Conservation (phyloP, 768 basidiomycete genomes). For the Panus rudis region DNA sequence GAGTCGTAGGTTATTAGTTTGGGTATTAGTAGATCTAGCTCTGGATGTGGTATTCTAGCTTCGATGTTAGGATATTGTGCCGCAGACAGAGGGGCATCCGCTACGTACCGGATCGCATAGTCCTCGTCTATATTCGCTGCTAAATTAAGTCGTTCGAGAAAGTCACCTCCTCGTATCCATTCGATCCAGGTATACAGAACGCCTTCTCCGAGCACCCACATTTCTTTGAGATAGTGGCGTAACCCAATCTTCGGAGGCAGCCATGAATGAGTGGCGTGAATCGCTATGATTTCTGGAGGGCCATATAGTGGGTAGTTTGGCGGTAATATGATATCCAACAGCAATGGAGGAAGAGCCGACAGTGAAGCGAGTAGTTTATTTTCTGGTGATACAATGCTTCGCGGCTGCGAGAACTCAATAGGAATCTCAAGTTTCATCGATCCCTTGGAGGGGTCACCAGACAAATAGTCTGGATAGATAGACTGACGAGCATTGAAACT, state of each 20-base stretch:
- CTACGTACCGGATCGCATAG: constrained; percentile 31
- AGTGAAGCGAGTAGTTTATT: constrained; percentile 26
- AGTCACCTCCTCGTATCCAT: constrained; percentile 60
- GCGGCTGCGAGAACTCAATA: constrained; percentile 46
- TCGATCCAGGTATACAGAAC: constrained; percentile 70
- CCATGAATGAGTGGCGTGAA: constrained; percentile 58
- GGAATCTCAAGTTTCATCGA: constrained; percentile 56
- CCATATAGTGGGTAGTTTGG: constrained; percentile 44
- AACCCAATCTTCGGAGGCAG: constrained; percentile 36
- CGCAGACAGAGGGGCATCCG: constrained; percentile 1
- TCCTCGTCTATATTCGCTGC: constrained; percentile 22
- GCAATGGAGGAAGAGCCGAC: constrained; percentile 55
- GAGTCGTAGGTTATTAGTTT: constrained; percentile 44
- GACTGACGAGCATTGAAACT: constrained; percentile 35
- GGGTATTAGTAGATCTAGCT: constrained; percentile 45
- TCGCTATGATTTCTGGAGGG: constrained; percentile 48
- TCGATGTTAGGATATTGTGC: constrained; percentile 5
- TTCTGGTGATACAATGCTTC: constrained; percentile 31
- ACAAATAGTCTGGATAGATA: constrained; percentile 71
- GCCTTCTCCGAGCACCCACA: constrained; percentile 57
- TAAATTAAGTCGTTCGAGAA: constrained; percentile 43
- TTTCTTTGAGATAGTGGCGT: constrained; percentile 34
- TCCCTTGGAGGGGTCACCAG: constrained; percentile 30
- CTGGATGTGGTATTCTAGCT: constrained; percentile 47
- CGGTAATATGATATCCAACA: constrained; percentile 48